Percentiles rank a stretch among this genome's conserved stretches.
Conservation (phyloP, 805 yeast genomes). For the Pichia cephalocereana region DNA sequence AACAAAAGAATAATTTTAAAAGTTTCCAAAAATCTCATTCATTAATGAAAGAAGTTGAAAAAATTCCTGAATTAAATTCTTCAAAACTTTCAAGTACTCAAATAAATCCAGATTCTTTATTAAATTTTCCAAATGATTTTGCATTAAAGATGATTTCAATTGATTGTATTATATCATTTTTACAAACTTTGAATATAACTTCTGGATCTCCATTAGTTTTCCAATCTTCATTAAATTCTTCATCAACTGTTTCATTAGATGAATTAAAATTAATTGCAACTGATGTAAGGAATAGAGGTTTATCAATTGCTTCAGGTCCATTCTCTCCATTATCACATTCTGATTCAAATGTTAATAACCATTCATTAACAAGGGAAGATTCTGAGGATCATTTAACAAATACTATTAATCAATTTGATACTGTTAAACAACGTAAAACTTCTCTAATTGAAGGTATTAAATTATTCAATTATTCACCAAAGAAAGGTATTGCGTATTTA, state of each 20-base stretch:
- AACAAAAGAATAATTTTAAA: conserved; percentile 51
- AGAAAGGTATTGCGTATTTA: conserved; percentile 62
- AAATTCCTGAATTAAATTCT: conserved; percentile 70
- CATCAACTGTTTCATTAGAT: neutral
- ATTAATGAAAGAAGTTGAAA: conserved; percentile 31
- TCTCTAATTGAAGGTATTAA: conserved; percentile 68
- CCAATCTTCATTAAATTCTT: neutral
- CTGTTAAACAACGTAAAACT: conserved; percentile 72
- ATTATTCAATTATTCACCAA: conserved; percentile 78
- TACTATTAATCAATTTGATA: conserved; percentile 80
- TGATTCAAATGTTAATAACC: conserved; percentile 9
- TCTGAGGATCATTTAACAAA: conserved; percentile 44
- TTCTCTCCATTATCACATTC: conserved; percentile 18
- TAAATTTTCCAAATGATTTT: conserved; percentile 64
- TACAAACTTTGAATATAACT: conserved; percentile 79
- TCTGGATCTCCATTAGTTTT: conserved; percentile 45
- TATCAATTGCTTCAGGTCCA: conserved; percentile 21
- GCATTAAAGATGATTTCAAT: conserved; percentile 77
- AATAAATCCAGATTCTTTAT: conserved; percentile 47
- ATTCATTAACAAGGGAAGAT: conserved; percentile 5
- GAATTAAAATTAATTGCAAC: conserved; percentile 5
- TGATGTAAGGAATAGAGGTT: conserved; percentile 1
- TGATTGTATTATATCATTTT: conserved; percentile 69
- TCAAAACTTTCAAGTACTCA: conserved; percentile 46
- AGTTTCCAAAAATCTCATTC: conserved; percentile 40